Conservation (phyloP, 1,284 basidiomycete genomes). For the Porodaedalea pini region DNA sequence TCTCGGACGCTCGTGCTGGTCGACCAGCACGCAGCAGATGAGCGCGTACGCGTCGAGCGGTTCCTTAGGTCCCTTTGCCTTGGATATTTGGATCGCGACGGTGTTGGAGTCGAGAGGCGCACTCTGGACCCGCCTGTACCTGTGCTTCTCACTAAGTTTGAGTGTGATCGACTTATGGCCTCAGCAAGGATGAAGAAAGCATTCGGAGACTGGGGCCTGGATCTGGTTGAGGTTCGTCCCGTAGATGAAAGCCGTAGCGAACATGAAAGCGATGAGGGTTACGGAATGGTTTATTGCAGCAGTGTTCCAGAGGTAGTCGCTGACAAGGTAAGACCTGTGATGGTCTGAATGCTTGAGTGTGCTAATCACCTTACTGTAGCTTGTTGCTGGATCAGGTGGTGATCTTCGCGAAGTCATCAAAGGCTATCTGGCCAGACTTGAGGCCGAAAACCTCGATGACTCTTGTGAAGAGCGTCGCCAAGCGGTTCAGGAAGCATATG, state of each 20-base stretch:
- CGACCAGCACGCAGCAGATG: slow-evolving; percentile 96
- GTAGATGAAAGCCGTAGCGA: slow-evolving; percentile 27
- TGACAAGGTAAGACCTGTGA: slow-evolving; percentile 55
- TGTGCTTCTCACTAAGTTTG: slow-evolving; percentile 61
- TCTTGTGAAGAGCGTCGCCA: slow-evolving; percentile 15
- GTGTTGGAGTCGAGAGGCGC: slow-evolving; percentile 36
- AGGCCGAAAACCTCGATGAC: slow-evolving; percentile 28
- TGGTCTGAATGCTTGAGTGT: slow-evolving; percentile 1
- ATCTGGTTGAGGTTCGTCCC: slow-evolving; percentile 31
- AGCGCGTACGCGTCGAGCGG: slow-evolving; percentile 84
- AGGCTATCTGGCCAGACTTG: slow-evolving; percentile 52
- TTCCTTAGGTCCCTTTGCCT: slow-evolving; percentile 69
- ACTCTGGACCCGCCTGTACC: slow-evolving; percentile 48
- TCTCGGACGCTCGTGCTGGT: slow-evolving; percentile 65
- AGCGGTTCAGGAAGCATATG: neutral
- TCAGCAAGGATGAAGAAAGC: slow-evolving; percentile 41
- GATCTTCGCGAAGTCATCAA: slow-evolving; percentile 68
- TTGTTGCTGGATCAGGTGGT: slow-evolving; percentile 46
- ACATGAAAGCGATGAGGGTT: slow-evolving; percentile 38
- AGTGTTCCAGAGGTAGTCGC: slow-evolving; percentile 61
- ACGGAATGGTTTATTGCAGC: slow-evolving; percentile 55
- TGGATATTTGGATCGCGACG: slow-evolving; percentile 50
- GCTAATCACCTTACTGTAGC: slow-evolving; percentile 36
- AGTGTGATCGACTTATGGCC: slow-evolving; percentile 47
- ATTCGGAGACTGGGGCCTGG: slow-evolving; percentile 74